phyloP scores from a whole-genome alignment of 2,329 filamentous ascomycete species.

The Phoma sp. region DNA sequence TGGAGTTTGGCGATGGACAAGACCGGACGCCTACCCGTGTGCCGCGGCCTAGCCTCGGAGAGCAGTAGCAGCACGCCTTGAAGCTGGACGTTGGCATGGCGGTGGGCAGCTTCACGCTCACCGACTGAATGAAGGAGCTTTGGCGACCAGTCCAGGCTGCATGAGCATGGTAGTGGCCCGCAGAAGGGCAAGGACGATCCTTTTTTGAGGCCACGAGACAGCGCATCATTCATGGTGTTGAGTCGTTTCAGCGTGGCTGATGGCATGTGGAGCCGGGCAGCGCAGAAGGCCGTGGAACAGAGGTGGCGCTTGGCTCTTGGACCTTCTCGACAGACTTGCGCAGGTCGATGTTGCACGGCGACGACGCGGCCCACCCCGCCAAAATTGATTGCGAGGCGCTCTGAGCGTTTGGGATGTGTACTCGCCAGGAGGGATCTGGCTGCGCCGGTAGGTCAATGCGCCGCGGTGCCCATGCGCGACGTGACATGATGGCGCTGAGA shows the following conservation, averaged over 20 bases:
- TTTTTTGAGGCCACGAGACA: slow-evolving; percentile 13
- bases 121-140: slow-evolving; percentile 15
- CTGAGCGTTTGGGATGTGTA: slow-evolving; percentile 10
- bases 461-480: slow-evolving; percentile 15
- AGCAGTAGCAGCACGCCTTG: slow-evolving; percentile 15
- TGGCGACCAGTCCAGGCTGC: slow-evolving; percentile 12
- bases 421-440: slow-evolving; percentile 18
- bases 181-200: slow-evolving; percentile 19
- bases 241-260: slow-evolving; percentile 38
- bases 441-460: slow-evolving; percentile 8
- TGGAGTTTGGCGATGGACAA: slow-evolving; percentile 13
- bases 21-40: slow-evolving; percentile 14
- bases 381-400: slow-evolving; percentile 14
- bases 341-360: slow-evolving; percentile 2
- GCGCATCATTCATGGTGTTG: slow-evolving; percentile 41
- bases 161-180: slow-evolving; percentile 13
- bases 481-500: slow-evolving; percentile 28
- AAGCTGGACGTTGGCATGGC: slow-evolving; percentile 8
- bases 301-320: slow-evolving; percentile 15
- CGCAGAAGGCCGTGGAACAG: slow-evolving; percentile 17
- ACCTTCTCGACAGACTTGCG: slow-evolving; percentile 2
- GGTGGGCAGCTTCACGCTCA: slow-evolving; percentile 15
- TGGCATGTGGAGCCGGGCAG: slow-evolving; percentile 20
- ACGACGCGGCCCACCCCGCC: slow-evolving; percentile 18
- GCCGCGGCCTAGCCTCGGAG: slow-evolving; percentile 19